Evolutionary conservation across 805 yeast species (phyloP), one percentile per base, ranked within the genome.

Genomic region (Metschnikowia peoriensis): DNA sequence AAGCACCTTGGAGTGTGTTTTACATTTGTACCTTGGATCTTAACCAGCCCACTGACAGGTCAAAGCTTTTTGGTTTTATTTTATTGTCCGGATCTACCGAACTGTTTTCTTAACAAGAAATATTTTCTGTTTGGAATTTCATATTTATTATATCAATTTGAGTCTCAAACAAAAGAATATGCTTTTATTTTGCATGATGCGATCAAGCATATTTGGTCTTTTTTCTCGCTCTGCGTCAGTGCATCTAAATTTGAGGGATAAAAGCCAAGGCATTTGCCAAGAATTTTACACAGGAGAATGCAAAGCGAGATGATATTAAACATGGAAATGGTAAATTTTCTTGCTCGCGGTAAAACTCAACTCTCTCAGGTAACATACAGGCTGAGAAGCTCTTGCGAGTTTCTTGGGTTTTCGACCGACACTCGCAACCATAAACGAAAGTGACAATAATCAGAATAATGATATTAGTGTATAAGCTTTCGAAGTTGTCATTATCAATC

Each of bases 331-430:
- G 47, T 5, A 49, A 34, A 7, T 17, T 4, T 27, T 44, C 27
- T 29, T 49, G 52, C 52, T 49, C 52, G 28, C 7, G 34, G n/a
- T 49, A 48, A 38, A 49, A 44, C 34, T 44, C 42, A 29, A 6
- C 12, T 12, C 6, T n/a, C 39, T 5, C 6, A 7, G 10, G 8
- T n/a, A 28, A 9, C 41, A 28, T 42, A 41, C 46, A 41, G 50
- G 46, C 37, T 14, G 12, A 14, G 14, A 46, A 4, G 35, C 8
- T 17, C 45, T 11, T 34, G 41, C 14, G 35, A 11, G 4, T 12
- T 32, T 12, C 27, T 32, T 16, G 34, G 34, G 17, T 29, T 32
- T 17, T 38, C 10, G 15, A 12, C 16, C 39, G 6, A 38, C 16
- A 29, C 34, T 29, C 10, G 10, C 34, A 15, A 12, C 39, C 39